Percentiles rank a stretch among this genome's conserved stretches.
Evolutionary conservation across 805 yeast species (phyloP).

Genomic region (Barnettozyma wickerhamii): DNA sequence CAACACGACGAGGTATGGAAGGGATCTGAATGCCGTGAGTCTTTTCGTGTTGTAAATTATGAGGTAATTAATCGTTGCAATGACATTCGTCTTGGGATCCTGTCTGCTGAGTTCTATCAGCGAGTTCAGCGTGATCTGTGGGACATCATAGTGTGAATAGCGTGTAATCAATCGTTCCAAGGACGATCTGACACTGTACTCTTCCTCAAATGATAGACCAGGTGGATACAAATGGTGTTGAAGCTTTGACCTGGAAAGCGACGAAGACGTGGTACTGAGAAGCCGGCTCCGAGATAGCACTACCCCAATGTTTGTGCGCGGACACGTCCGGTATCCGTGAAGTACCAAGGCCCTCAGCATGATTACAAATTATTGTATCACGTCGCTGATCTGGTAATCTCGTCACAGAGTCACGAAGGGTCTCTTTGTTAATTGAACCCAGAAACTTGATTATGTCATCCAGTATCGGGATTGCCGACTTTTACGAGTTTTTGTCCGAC

Average conservation of each 20-base stretch:
- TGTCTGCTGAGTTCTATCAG: slow-evolving; percentile 39
- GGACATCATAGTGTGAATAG: slow-evolving; percentile 48
- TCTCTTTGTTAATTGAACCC: no score
- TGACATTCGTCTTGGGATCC: slow-evolving; percentile 32
- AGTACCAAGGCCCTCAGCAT: no score
- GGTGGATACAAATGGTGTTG: slow-evolving; percentile 19
- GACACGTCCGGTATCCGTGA: neutral
- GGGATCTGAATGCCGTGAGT: slow-evolving; percentile 58
- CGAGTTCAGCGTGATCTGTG: slow-evolving; percentile 48
- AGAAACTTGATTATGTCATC: no score
- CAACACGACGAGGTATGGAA: slow-evolving; percentile 81
- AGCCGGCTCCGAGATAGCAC: slow-evolving; percentile 1
- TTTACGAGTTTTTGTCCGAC: no score
- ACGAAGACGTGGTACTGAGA: slow-evolving; percentile 5
- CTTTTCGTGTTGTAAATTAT: slow-evolving; percentile 67
- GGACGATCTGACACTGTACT: slow-evolving; percentile 53
- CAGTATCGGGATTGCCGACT: no score
- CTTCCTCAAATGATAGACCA: slow-evolving; percentile 38
- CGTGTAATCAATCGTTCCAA: slow-evolving; percentile 55
- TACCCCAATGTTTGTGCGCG: neutral
- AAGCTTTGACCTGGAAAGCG: slow-evolving; percentile 15
- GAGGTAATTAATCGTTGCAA: slow-evolving; percentile 52
- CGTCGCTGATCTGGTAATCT: no score
- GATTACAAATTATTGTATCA: no score
- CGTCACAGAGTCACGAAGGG: no score